phyloP scores from a whole-genome alignment of 805 yeast genomes.

The Clavispora carvajalis region DNA sequence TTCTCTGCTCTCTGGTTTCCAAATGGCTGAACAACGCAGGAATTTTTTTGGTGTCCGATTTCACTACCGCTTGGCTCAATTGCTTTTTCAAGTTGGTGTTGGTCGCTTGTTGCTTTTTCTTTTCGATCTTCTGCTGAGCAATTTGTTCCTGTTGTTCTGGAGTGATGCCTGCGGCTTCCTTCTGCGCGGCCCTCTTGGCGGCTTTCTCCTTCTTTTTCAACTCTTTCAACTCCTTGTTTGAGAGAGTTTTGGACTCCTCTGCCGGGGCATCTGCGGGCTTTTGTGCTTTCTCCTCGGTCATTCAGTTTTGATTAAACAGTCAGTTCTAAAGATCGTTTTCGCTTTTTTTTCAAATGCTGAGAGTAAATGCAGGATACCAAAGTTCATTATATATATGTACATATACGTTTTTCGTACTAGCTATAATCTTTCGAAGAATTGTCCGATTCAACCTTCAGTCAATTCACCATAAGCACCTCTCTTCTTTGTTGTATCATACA shows the following conservation, averaged over 20 bases:
- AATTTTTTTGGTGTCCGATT: slow-evolving; percentile 40
- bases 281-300: slow-evolving; percentile 5
- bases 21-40: slow-evolving; percentile 73
- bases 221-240: slow-evolving; percentile 83
- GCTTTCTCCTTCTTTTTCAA: slow-evolving; percentile 85
- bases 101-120: slow-evolving; percentile 35
- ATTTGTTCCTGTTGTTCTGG: slow-evolving; percentile 39
- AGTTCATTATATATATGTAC: too few relatives aligned
- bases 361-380: neutral
- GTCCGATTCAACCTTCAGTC: slow-evolving; percentile 19
- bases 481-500: slow-evolving; percentile 89
- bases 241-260: slow-evolving; percentile 23
- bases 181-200: slow-evolving; percentile 86
- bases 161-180: slow-evolving; percentile 58
- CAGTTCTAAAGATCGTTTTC: neutral
- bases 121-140: slow-evolving; percentile 40
- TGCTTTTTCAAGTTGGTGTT: slow-evolving; percentile 50
- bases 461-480: slow-evolving; percentile 66
- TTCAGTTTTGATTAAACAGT: neutral
- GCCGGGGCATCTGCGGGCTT: slow-evolving; percentile 3
- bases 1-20: slow-evolving; percentile 72
- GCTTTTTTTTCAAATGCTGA: neutral
- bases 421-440: neutral
- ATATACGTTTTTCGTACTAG: too few relatives aligned
- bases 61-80: slow-evolving; percentile 45